phyloP scores from a whole-genome alignment of 768 basidiomycete species.

The Antrodiella citrinella region DNA sequence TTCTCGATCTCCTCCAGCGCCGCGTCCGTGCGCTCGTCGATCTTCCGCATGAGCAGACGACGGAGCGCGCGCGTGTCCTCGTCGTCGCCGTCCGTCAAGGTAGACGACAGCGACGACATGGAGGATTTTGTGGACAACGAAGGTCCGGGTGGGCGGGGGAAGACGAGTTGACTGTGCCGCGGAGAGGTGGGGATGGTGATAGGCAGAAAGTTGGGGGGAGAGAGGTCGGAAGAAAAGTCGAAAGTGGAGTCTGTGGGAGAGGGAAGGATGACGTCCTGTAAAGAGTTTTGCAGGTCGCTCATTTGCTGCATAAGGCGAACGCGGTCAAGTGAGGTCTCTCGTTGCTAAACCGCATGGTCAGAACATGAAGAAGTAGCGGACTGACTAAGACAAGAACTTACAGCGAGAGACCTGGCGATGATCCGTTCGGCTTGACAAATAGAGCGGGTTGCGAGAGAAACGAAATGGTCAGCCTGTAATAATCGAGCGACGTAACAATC shows the following conservation, averaged over 20 bases:
- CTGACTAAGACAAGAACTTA: slow-evolving; percentile 25
- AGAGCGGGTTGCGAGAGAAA: slow-evolving; percentile 45
- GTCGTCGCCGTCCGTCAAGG: slow-evolving; percentile 49
- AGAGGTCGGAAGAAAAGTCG: background rate
- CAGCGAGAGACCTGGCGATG: slow-evolving; percentile 47
- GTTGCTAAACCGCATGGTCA: background rate
- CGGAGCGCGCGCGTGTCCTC: slow-evolving; percentile 59
- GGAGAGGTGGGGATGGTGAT: slow-evolving; percentile 12
- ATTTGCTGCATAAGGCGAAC: background rate
- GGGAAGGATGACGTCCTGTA: background rate
- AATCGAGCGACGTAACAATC: background rate
- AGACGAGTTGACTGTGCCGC: slow-evolving; percentile 10
- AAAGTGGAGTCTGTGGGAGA: background rate
- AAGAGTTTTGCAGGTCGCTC: background rate
- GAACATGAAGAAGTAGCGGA: no score
- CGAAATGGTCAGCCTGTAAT: slow-evolving; percentile 46
- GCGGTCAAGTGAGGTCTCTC: background rate
- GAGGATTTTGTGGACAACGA: slow-evolving; percentile 26
- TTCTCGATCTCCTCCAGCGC: slow-evolving; percentile 60
- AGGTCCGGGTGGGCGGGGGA: slow-evolving; percentile 13
- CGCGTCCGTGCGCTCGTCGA: slow-evolving; percentile 46
- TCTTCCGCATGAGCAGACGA: slow-evolving; percentile 56
- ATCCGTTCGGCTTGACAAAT: slow-evolving; percentile 51
- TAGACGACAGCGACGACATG: slow-evolving; percentile 38
- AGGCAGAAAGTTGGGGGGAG: slow-evolving; percentile 10